Conservation (phyloP, 352 stramenopile species). For the Phytophthora sp. region DNA sequence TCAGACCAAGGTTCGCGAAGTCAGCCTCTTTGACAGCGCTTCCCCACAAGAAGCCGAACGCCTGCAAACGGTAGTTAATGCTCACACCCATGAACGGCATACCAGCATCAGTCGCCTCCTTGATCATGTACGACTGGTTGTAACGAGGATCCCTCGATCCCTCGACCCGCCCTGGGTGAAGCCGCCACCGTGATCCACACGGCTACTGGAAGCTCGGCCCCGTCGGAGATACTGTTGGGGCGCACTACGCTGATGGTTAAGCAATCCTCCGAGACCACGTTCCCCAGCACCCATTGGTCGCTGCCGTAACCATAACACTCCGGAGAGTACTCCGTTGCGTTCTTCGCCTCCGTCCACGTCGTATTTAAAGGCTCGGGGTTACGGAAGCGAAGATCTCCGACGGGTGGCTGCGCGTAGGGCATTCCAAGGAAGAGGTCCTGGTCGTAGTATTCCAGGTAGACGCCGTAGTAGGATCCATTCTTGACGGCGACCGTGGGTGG, state of each 20-base stretch:
- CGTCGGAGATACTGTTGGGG: constrained; percentile 34
- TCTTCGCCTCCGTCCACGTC: constrained; percentile 22
- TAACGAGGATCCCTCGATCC: constrained; percentile 40
- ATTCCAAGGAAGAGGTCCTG: constrained; percentile 45
- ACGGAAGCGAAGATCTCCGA: constrained; percentile 28
- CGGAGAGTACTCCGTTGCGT: constrained; percentile 49
- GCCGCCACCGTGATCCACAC: constrained; percentile 36
- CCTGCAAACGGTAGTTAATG: constrained; percentile 47
- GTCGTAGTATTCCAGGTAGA: constrained; percentile 29
- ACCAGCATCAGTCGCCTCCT: constrained; percentile 21
- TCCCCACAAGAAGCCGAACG: constrained; percentile 40
- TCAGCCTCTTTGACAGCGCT: constrained; percentile 43
- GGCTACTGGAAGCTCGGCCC: constrained; percentile 18
- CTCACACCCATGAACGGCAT: constrained; percentile 45
- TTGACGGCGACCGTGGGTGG: constrained; percentile 24
- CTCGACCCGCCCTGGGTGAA: constrained; percentile 30
- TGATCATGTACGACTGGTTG: constrained; percentile 40
- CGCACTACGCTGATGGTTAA: constrained; percentile 79
- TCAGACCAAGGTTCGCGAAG: constrained; percentile 78
- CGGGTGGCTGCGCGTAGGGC: constrained; percentile 31
- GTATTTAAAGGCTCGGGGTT: constrained; percentile 16
- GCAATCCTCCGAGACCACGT: constrained; percentile 31
- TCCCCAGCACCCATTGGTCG: constrained; percentile 34
- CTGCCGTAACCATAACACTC: constrained; percentile 39
- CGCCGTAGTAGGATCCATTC: constrained; percentile 40